phyloP scores from a whole-genome alignment of 495 filamentous ascomycete species.

The Astrothelium macrocarpum region DNA sequence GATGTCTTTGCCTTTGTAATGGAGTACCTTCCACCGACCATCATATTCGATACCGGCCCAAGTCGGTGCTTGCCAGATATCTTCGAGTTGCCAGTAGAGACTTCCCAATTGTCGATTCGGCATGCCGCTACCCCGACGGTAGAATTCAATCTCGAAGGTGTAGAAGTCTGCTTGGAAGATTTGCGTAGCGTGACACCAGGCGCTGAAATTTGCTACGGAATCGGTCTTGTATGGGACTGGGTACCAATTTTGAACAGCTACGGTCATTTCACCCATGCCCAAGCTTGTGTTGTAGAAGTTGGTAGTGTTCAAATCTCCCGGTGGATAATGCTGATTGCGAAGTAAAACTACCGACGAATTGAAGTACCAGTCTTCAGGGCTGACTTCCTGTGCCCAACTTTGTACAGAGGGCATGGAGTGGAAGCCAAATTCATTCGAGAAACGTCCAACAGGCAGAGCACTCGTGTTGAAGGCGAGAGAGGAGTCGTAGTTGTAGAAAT shows the following conservation, averaged over 20 bases:
- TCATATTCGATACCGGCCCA: slow-evolving; percentile 58
- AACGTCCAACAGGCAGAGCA: slow-evolving; percentile 52
- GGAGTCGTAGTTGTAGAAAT: slow-evolving; percentile 59
- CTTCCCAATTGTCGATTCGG: slow-evolving; percentile 53
- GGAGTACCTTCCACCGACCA: slow-evolving; percentile 57
- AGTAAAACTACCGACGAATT: slow-evolving; percentile 51
- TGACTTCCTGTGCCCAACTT: slow-evolving; percentile 49
- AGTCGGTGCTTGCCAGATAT: slow-evolving; percentile 51
- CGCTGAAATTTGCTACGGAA: slow-evolving; percentile 52
- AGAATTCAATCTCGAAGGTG: slow-evolving; percentile 53
- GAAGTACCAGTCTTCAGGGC: slow-evolving; percentile 44
- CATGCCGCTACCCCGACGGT: slow-evolving; percentile 51
- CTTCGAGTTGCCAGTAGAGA: slow-evolving; percentile 62
- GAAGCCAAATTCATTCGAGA: slow-evolving; percentile 59
- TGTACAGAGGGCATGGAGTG: slow-evolving; percentile 58
- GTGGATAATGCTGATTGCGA: slow-evolving; percentile 57
- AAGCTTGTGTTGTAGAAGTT: slow-evolving; percentile 33
- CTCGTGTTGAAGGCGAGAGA: slow-evolving; percentile 45
- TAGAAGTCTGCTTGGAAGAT: slow-evolving; percentile 62
- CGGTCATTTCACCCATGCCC: slow-evolving; percentile 58
- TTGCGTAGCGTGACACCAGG: slow-evolving; percentile 60
- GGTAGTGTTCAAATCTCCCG: slow-evolving; percentile 40
- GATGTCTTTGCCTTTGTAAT: slow-evolving; percentile 51
- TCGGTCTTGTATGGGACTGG: slow-evolving; percentile 51
- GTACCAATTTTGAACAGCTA: slow-evolving; percentile 50